Base-by-base conservation (phyloP, 140 eudicot genomes). In the Stevia rebaudiana region DNA sequence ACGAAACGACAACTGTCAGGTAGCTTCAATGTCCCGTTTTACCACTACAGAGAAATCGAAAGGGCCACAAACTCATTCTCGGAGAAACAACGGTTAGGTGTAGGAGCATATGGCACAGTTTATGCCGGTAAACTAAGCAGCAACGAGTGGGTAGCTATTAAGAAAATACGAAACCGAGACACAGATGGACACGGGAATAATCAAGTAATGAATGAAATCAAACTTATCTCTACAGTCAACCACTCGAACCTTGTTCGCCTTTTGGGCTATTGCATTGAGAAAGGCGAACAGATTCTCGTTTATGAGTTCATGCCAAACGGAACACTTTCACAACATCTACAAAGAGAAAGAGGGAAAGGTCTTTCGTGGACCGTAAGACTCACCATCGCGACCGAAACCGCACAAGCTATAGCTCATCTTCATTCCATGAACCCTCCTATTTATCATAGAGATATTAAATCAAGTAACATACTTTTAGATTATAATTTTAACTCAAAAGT, bases 51-150 rank as follows among this genome's bases (percentile, higher is more conserved):
- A 79, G 90, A 81, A 37, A 87, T 90, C 19, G 95, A 87, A 67
- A 73, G 86, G 24, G 95, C 97, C 17, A 87, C 97, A 11, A 82
- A 80, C 63, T 68, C 80, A 21, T 90, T 90, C 74, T 84, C 86
- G 0, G 95, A 82, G 56, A 84, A 90, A 72, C 94, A 90, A 57
- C 64, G 88, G 48, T 58, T 90, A 30, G 95, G 97, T 43, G 85
- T 82, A 6, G 97, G 97, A 11, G 97, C 97, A 43, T 90, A 90
- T 25, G 97, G 95, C 31, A 90, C 97, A 1, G 97, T 90, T 61
- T 90, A 90, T 48, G 86, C 94, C 2, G 97, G 97, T 54, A 87
- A 80, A 69, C 85, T 90, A 76, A 83, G 73, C 74, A 82, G 68
- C 69, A 83, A 76, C 61, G 95, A 87, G 50, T 84, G 82, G 83